Evolutionary conservation across 1,284 basidiomycete species (phyloP).

Genomic region (Erythrobasidium hasegawianum): DNA sequence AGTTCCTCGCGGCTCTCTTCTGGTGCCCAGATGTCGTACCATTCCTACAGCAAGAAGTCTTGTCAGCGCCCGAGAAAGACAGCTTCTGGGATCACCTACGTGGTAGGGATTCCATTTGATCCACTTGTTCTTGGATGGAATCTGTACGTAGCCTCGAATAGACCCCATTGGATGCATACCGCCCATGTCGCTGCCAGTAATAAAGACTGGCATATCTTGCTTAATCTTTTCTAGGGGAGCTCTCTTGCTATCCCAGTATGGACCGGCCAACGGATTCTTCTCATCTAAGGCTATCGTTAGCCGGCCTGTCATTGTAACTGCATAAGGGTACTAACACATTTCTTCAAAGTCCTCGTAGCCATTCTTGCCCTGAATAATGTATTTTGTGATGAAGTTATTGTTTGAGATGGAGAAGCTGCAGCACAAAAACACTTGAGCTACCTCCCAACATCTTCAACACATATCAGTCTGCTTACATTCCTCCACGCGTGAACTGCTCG

Average conservation of each 20-base stretch:
- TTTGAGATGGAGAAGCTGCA: constrained; percentile 7
- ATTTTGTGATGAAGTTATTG: constrained; percentile 1
- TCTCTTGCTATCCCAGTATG: constrained; percentile 25
- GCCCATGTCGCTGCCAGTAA: no score
- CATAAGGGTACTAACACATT: no score
- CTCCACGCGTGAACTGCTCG: background rate
- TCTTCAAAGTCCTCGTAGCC: no score
- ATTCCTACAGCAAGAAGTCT: constrained; percentile 8
- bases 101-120: background rate
- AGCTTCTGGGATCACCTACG: no score
- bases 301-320: no score
- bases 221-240: constrained; percentile 9
- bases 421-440: no score
- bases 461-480: background rate
- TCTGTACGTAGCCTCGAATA: constrained; percentile 33
- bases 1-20: constrained; percentile 36
- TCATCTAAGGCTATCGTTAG: no score
- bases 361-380: no score
- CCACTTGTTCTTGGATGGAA: constrained; percentile 38
- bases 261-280: constrained; percentile 11
- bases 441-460: no score
- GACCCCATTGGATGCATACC: constrained; percentile 21
- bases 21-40: constrained; percentile 35
- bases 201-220: constrained; percentile 14
- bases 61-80: no score